phyloP scores from a whole-genome alignment of 148 eudicot genomes.

The Beta vulgaris region DNA sequence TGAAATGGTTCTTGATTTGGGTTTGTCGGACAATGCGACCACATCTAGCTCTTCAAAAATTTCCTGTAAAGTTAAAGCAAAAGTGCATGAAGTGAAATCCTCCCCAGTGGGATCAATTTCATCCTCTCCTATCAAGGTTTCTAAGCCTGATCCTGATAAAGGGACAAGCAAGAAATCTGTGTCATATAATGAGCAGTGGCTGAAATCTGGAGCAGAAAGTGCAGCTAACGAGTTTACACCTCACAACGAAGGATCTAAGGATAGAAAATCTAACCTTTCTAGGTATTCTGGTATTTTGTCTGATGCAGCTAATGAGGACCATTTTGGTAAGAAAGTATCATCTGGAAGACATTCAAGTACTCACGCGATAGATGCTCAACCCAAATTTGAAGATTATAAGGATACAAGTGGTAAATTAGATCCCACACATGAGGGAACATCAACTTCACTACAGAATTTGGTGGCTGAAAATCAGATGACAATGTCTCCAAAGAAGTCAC shows the following conservation, averaged over 20 bases:
- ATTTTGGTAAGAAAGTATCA: slow-evolving; percentile 16
- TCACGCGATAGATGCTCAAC: slow-evolving; percentile 11
- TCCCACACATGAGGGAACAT: neutral
- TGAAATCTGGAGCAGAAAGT: slow-evolving; percentile 21
- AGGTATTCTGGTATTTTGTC: slow-evolving; percentile 16
- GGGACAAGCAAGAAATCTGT: slow-evolving; percentile 18
- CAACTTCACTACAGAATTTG: slow-evolving; percentile 11
- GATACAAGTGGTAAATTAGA: slow-evolving; percentile 10
- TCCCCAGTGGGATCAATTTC: slow-evolving; percentile 41
- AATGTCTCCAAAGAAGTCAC: slow-evolving; percentile 18
- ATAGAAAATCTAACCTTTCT: slow-evolving; percentile 23
- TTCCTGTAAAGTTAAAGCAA: slow-evolving; percentile 30
- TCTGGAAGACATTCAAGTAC: slow-evolving; percentile 15
- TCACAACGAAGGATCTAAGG: slow-evolving; percentile 22
- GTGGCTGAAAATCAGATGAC: slow-evolving; percentile 23
- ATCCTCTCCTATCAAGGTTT: slow-evolving; percentile 35
- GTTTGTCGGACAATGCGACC: slow-evolving; percentile 35
- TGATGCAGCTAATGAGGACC: slow-evolving; percentile 20
- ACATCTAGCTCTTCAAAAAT: slow-evolving; percentile 48
- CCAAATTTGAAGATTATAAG: slow-evolving; percentile 15
- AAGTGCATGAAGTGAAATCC: slow-evolving; percentile 26
- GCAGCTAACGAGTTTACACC: slow-evolving; percentile 15
- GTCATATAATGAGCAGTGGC: slow-evolving; percentile 20
- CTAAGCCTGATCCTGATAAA: slow-evolving; percentile 29
- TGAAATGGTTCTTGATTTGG: slow-evolving; percentile 30